Evolutionary conservation across 2,329 filamentous ascomycete species (phyloP).

Genomic region (Capronia coronata): DNA sequence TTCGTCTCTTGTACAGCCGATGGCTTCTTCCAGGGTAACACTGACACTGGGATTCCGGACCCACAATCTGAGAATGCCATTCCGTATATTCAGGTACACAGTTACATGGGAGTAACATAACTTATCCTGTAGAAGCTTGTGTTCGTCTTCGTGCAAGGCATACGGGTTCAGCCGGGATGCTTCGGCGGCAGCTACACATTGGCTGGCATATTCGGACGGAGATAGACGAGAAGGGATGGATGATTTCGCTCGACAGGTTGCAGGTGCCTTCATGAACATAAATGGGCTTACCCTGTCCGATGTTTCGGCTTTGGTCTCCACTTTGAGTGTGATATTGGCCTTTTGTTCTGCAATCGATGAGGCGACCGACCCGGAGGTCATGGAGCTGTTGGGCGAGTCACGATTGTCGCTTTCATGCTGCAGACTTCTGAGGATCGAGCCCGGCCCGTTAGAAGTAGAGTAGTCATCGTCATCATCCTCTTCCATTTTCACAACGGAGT

Average conservation of each 20-base stretch:
- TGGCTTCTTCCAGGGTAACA: constrained; percentile 75
- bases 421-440: constrained; percentile 24
- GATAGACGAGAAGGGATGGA: constrained; percentile 74
- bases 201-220: constrained; percentile 73
- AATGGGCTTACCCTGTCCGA: constrained; percentile 24
- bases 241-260: constrained; percentile 63
- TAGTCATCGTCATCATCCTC: constrained; percentile 34
- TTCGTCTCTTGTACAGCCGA: constrained; percentile 79
- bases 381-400: constrained; percentile 32
- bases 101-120: constrained; percentile 86
- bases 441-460: constrained; percentile 25
- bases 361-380: constrained; percentile 30
- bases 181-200: constrained; percentile 85
- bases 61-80: constrained; percentile 89
- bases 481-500: constrained; percentile 28
- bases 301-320: constrained; percentile 15
- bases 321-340: constrained; percentile 22
- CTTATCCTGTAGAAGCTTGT: constrained; percentile 69
- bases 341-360: constrained; percentile 27
- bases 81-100: constrained; percentile 91
- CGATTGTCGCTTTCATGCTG: constrained; percentile 29
- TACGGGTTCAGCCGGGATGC: constrained; percentile 86
- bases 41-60: constrained; percentile 74
- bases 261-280: constrained; percentile 30
- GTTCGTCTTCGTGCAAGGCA: constrained; percentile 76